These are phyloP conservation scores for Colletotrichum cuscutae DNA, from an alignment of 2,329 filamentous ascomycete genomes.

Conservation along the genomic window DNA sequence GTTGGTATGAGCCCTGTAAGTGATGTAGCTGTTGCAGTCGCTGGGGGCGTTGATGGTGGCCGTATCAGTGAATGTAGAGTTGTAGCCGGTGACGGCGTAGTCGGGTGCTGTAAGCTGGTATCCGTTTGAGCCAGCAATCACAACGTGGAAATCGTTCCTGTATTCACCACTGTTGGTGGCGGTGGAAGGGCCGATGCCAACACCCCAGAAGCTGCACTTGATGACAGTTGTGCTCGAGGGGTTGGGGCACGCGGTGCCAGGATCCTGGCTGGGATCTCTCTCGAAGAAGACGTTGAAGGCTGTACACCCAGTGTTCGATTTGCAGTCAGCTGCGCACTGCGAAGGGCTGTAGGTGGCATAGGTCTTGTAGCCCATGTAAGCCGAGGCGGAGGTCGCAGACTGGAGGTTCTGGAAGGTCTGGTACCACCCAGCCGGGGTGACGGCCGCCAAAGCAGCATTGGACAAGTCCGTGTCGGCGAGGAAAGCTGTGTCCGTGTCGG, in stretches of 20 bases:
- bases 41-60: slow-evolving; percentile 26
- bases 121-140: slow-evolving; percentile 33
- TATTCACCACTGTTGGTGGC: slow-evolving; percentile 28
- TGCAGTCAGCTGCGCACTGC: slow-evolving; percentile 14
- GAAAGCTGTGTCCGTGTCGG: slow-evolving; percentile 19
- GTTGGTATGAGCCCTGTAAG: slow-evolving; percentile 18
- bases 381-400: slow-evolving; percentile 10
- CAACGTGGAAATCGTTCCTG: slow-evolving; percentile 24
- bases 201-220: slow-evolving; percentile 22
- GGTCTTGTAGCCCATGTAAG: slow-evolving; percentile 15
- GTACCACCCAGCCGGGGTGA: slow-evolving; percentile 16
- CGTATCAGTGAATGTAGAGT: neutral
- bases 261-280: slow-evolving; percentile 15
- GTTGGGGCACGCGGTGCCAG: neutral
- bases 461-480: neutral
- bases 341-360: slow-evolving; percentile 7
- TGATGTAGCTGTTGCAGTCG: slow-evolving; percentile 25
- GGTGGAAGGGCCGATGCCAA: slow-evolving; percentile 11
- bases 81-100: slow-evolving; percentile 12
- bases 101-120: slow-evolving; percentile 13
- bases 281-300: slow-evolving; percentile 27
- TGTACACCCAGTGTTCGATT: neutral
- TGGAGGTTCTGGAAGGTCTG: slow-evolving; percentile 26
- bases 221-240: slow-evolving; percentile 16
- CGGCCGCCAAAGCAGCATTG: neutral